A percentile compares a stretch with the other conserved stretches of the same genome.
These are phyloP conservation scores for Adansonia gregorii DNA, from an alignment of 441 rosid species.

Conservation along the genomic window DNA sequence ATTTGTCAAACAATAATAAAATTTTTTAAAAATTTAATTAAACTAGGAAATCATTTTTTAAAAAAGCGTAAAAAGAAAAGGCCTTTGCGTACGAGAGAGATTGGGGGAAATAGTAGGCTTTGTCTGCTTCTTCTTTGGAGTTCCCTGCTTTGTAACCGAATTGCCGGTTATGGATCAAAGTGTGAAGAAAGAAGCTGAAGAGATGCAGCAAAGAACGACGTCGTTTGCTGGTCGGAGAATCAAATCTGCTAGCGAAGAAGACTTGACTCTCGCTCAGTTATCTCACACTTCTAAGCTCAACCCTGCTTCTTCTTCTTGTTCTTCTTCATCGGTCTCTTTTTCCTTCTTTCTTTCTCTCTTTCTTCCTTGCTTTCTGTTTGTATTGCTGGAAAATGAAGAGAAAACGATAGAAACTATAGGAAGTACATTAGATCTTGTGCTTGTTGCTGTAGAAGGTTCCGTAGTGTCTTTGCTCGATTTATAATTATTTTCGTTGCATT, in stretches of 20 bases:
- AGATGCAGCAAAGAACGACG: conserved; percentile 29
- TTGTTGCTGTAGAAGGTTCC: not conserved
- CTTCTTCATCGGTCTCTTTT: conserved; percentile 15
- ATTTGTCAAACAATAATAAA: not conserved
- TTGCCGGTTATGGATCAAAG: conserved; percentile 35
- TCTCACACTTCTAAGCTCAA: conserved; percentile 27
- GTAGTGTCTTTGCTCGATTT: not conserved
- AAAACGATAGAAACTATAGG: not conserved
- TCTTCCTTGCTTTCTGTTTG: conserved; percentile 19
- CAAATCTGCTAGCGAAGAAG: conserved; percentile 32
- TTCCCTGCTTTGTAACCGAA: not conserved
- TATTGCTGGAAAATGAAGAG: not conserved
- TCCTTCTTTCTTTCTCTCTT: conserved; percentile 22
- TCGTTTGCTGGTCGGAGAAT: not conserved
- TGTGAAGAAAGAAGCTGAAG: conserved; percentile 47
- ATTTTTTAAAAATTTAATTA: too few species aligned
- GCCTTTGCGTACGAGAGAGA: not conserved
- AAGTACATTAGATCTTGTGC: conserved; percentile 20
- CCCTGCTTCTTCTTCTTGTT: not conserved
- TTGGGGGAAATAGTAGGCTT: not conserved
- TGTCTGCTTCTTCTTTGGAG: not conserved
- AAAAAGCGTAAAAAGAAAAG: not conserved
- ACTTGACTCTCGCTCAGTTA: conserved; percentile 39
- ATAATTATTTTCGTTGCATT: not conserved
- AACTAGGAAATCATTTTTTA: too few species aligned